Conservation (phyloP, 345 rosid species). For the Clarkia xantiana region DNA sequence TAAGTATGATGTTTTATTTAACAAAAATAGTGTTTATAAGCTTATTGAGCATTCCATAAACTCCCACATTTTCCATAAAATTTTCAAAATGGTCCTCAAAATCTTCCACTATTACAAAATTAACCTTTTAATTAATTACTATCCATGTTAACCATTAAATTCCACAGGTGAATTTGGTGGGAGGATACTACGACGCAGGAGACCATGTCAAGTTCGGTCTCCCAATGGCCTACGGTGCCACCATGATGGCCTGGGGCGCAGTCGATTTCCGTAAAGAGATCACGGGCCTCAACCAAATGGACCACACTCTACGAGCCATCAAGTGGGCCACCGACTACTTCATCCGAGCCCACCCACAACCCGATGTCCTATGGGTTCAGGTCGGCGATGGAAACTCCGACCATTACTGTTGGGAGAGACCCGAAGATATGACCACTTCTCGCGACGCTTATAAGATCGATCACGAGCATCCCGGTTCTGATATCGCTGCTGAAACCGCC, state of each 20-base stretch:
- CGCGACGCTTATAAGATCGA: slow-evolving; percentile 65
- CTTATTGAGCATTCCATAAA: too few species aligned
- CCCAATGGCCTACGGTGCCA: slow-evolving; percentile 67
- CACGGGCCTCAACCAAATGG: slow-evolving; percentile 41
- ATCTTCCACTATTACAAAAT: too few species aligned
- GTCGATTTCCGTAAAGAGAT: slow-evolving; percentile 49
- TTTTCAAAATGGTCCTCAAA: too few species aligned
- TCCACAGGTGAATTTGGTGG: slow-evolving; percentile 55
- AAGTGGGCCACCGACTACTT: slow-evolving; percentile 83
- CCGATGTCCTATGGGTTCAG: slow-evolving; percentile 71
- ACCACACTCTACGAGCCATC: slow-evolving; percentile 39
- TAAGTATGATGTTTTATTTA: too few species aligned
- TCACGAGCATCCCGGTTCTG: slow-evolving; percentile 55
- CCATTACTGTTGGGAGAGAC: slow-evolving; percentile 78
- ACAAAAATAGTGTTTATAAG: too few species aligned
- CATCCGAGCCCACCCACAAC: slow-evolving; percentile 59
- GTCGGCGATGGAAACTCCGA: slow-evolving; percentile 80
- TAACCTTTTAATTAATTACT: background rate
- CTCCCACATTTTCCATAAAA: too few species aligned
- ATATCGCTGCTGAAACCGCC: slow-evolving; percentile 73
- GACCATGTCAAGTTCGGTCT: slow-evolving; percentile 88
- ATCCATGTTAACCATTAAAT: too few species aligned
- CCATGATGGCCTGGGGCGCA: slow-evolving; percentile 70
- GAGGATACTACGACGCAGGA: slow-evolving; percentile 90
- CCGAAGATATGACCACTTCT: slow-evolving; percentile 88